Evolutionary conservation across 2,329 filamentous ascomycete genomes (phyloP).

Genomic region (Metarhizium rileyi): DNA sequence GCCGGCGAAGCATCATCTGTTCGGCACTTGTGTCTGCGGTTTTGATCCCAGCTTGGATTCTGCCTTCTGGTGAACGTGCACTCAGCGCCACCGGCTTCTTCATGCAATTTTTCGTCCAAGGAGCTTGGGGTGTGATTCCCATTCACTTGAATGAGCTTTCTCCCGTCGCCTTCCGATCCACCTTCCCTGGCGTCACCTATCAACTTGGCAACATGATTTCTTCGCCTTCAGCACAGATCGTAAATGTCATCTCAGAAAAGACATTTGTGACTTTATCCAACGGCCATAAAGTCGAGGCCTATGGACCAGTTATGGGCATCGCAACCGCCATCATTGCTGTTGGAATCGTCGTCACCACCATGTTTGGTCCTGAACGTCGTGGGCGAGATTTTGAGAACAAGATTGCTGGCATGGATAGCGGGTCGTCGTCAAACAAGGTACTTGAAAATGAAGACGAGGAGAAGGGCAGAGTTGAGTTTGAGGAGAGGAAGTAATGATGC

Average conservation of each 20-base stretch:
- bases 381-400: conserved; percentile 60
- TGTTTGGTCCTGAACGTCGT: conserved; percentile 64
- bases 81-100: conserved; percentile 59
- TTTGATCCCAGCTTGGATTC: conserved; percentile 62
- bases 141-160: conserved; percentile 68
- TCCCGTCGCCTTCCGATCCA: conserved; percentile 59
- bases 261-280: conserved; percentile 42
- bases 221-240: conserved; percentile 64
- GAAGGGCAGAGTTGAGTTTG: conserved; percentile 15
- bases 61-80: conserved; percentile 47
- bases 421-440: conserved; percentile 17
- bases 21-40: conserved; percentile 49
- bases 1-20: conserved; percentile 56
- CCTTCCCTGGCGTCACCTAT: conserved; percentile 62
- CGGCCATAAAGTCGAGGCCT: conserved; percentile 54
- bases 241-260: conserved; percentile 62
- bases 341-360: conserved; percentile 58
- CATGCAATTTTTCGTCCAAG: conserved; percentile 59
- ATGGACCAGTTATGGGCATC: conserved; percentile 66
- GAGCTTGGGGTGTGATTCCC: conserved; percentile 58
- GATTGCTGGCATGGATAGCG: conserved; percentile 25
- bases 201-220: conserved; percentile 69
- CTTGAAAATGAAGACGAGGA: conserved; percentile 21
- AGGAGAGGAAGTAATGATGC: conserved; percentile 2
- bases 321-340: conserved; percentile 67